Conservation (phyloP, 371 early-diverging fungal species). For the Mycotypha africana region DNA sequence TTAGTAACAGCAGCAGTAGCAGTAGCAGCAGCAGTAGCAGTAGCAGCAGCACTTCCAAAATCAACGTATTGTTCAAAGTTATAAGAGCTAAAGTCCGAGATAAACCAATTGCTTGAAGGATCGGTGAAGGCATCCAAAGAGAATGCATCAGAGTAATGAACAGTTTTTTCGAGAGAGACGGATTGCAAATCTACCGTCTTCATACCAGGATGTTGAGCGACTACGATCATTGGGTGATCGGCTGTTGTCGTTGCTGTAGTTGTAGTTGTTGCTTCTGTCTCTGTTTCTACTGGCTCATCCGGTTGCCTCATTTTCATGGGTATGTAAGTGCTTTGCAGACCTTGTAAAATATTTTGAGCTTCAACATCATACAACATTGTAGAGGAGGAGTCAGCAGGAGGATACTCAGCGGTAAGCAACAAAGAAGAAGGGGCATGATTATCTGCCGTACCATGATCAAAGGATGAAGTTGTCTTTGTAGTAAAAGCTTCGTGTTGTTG, state of each 20-base stretch:
- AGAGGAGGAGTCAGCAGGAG: no score
- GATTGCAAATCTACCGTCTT: constrained; percentile 15
- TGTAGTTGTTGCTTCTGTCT: neutral
- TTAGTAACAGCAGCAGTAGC: no score
- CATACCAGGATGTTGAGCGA: constrained; percentile 11
- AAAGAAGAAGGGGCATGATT: no score
- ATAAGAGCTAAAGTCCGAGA: constrained; percentile 5
- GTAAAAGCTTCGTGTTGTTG: no score
- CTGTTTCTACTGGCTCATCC: no score
- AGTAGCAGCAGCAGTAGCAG: no score
- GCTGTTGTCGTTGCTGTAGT: neutral
- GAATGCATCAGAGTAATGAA: constrained; percentile 6
- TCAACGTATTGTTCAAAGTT: constrained; percentile 15
- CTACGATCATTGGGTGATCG: neutral
- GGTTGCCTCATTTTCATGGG: neutral
- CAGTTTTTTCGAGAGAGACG: constrained; percentile 5
- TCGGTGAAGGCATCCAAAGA: constrained; percentile 9
- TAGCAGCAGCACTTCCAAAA: neutral
- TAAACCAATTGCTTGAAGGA: constrained; percentile 4
- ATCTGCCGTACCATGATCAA: neutral
- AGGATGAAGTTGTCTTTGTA: neutral
- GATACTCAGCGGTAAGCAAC: constrained; percentile 10
- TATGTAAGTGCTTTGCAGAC: constrained; percentile 3
- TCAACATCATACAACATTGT: constrained; percentile 4
- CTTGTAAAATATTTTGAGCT: constrained; percentile 13